Percentiles rank a stretch among this genome's conserved stretches.
Conservation (phyloP, 2,329 filamentous ascomycete species). For the Corniculantispora saksenae region DNA sequence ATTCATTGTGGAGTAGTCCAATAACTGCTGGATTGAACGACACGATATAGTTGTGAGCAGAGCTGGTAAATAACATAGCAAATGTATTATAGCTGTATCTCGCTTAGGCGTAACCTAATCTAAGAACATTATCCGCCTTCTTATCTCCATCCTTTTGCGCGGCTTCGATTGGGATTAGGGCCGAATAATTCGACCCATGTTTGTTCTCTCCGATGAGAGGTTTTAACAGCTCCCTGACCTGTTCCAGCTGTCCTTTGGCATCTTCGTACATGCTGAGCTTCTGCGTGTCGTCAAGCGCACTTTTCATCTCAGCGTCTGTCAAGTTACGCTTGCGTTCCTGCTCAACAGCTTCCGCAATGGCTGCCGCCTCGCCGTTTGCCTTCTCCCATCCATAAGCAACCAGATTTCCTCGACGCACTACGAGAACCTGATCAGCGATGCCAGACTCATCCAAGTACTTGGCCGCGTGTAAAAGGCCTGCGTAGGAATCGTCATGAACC, state of each 20-base stretch:
- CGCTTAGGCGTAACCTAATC: constrained; percentile 7
- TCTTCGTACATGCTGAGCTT: constrained; percentile 27
- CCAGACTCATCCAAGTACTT: constrained; percentile 36
- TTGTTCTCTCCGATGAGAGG: constrained; percentile 21
- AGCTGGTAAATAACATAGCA: not conserved
- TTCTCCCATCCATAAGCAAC: constrained; percentile 33
- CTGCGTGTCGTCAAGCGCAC: constrained; percentile 28
- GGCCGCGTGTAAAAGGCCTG: constrained; percentile 39
- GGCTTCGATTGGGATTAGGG: constrained; percentile 27
- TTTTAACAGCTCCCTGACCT: constrained; percentile 30
- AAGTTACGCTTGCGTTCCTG: constrained; percentile 32
- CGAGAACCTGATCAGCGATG: constrained; percentile 37
- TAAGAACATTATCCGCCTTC: constrained; percentile 7
- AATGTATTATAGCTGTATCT: not conserved
- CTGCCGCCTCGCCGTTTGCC: constrained; percentile 22
- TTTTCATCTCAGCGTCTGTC: constrained; percentile 28
- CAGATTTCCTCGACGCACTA: constrained; percentile 40
- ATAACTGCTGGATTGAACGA: not conserved
- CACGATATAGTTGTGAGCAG: not conserved
- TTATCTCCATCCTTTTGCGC: constrained; percentile 14
- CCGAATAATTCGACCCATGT: constrained; percentile 16
- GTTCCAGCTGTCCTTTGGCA: constrained; percentile 25
- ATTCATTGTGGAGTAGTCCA: constrained; percentile 26
- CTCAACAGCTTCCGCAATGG: constrained; percentile 24
- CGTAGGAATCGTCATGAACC: constrained; percentile 50